Evolutionary conservation across 2,329 filamentous ascomycete genomes (phyloP), one percentile per base, ranked within the genome.

Genomic region (Albophoma yamanashiensis): DNA sequence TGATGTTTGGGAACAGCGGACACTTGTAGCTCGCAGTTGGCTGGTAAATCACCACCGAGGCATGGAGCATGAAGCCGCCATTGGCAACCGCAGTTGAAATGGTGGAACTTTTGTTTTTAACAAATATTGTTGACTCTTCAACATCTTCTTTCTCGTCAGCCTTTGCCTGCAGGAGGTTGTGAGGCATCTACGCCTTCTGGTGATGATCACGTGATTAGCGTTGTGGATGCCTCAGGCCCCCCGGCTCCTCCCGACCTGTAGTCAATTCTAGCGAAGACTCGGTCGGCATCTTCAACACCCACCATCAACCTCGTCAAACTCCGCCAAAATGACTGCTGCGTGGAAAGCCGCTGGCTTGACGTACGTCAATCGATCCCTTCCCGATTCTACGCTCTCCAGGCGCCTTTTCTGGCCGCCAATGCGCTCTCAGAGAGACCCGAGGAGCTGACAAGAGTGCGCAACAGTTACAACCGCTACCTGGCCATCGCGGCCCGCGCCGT

Each of bases 401-500:
- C 31, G 50, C 31, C 31, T 22, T 38, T 12, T 20, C 17, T 11
- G 20, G 31, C 50, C 4, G 20, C 50, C 31, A 22, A 55, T n/a
- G 47, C 25, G 12, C 59, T 36, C 38, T 20, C n/a, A 58, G 22
- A 58, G 47, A 56, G 55, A 60, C 61, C 63, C 52, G 42, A 65
- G 62, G 67, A 68, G 68, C 77, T 77, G 72, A 77, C 71, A 59
- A 60, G 40, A 65, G 59, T 64, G 38, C 66, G 58, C 56, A 64
- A 74, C 76, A 99, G 94, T 82, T 99, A 99, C 91, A 99, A 99
- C 89, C 94, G 92, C 82, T 97, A 97, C 88, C 88, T 99, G 75
- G 87, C 92, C 74, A 86, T 99, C 80, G 92, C 94, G 73, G 87
- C 92, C 78, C 92, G 92, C 78, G 89, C 91, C 74, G 90, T 99